Evolutionary conservation across 441 rosid species (phyloP).

Genomic region (Populus hybrid): DNA sequence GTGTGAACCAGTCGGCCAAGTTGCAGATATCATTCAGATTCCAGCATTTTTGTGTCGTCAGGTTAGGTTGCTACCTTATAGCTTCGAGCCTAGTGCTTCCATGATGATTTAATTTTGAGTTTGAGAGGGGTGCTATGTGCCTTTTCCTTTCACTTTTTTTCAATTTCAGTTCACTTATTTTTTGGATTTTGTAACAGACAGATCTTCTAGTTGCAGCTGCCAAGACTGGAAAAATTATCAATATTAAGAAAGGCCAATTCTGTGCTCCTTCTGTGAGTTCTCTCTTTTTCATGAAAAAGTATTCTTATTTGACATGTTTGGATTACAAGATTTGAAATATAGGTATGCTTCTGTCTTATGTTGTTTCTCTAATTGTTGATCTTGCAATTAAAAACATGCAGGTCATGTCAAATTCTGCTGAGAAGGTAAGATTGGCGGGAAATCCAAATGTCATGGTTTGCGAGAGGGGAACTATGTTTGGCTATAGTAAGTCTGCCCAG

Average conservation of each 20-base stretch:
- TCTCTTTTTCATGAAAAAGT: slow-evolving; percentile 5
- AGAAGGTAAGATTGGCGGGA: slow-evolving; percentile 82
- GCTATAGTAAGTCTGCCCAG: slow-evolving; percentile 67
- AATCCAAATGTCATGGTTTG: slow-evolving; percentile 92
- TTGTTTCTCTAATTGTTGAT: slow-evolving; percentile 13
- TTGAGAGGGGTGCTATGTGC: neutral
- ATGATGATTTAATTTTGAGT: slow-evolving; percentile 2
- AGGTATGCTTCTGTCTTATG: neutral
- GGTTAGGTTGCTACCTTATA: slow-evolving; percentile 37
- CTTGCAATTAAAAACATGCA: slow-evolving; percentile 24
- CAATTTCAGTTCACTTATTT: slow-evolving; percentile 8
- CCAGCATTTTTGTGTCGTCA: slow-evolving; percentile 96
- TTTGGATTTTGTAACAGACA: slow-evolving; percentile 41
- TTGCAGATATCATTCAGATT: slow-evolving; percentile 87
- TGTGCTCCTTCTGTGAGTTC: slow-evolving; percentile 83
- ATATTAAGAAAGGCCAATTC: slow-evolving; percentile 92
- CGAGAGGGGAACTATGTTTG: slow-evolving; percentile 96
- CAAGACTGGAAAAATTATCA: slow-evolving; percentile 80
- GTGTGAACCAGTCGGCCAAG: slow-evolving; percentile 82
- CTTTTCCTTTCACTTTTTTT: neutral
- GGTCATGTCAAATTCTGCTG: slow-evolving; percentile 86
- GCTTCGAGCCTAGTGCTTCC: slow-evolving; percentile 17
- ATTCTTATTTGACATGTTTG: slow-evolving; percentile 11
- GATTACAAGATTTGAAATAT: slow-evolving; percentile 1
- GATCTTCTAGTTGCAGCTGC: slow-evolving; percentile 94